These are phyloP conservation scores for Phytophthora pluvialis DNA, from an alignment of 352 stramenopile species.

Conservation along the genomic window DNA sequence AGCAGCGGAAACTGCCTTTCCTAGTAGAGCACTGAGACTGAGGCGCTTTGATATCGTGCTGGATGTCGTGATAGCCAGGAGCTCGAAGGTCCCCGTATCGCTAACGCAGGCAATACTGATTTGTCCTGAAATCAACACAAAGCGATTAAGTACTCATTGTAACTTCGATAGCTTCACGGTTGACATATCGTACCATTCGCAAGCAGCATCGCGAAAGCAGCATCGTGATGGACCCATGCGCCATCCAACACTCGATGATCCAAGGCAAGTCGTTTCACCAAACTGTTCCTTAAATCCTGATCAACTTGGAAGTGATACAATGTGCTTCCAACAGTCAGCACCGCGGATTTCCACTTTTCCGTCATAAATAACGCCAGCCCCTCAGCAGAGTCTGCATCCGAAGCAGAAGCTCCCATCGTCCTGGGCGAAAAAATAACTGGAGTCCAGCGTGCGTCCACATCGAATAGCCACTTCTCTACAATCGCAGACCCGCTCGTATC, in stretches of 20 bases:
- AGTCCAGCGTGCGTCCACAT: conserved; percentile 26
- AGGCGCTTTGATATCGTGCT: conserved; percentile 29
- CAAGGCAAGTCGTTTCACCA: conserved; percentile 16
- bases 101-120: conserved; percentile 19
- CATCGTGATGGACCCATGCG: conserved; percentile 22
- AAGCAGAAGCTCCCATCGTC: neutral
- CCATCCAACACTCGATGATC: conserved; percentile 21
- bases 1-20: conserved; percentile 15
- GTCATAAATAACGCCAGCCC: conserved; percentile 16
- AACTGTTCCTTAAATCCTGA: conserved; percentile 11
- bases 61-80: conserved; percentile 20
- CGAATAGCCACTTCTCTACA: conserved; percentile 34
- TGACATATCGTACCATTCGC: conserved; percentile 28
- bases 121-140: conserved; percentile 27
- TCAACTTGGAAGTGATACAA: conserved; percentile 22
- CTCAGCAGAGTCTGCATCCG: neutral
- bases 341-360: conserved; percentile 20
- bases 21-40: conserved; percentile 30
- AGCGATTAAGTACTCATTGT: conserved; percentile 3
- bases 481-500: neutral
- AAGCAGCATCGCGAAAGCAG: conserved; percentile 38
- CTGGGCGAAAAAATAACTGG: conserved; percentile 19
- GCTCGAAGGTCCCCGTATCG: conserved; percentile 7
- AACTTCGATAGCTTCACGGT: neutral
- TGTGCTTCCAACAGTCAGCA: conserved; percentile 2